phyloP scores from a whole-genome alignment of 176 grass and related monocot species.

The Aegilops umbellulata region DNA sequence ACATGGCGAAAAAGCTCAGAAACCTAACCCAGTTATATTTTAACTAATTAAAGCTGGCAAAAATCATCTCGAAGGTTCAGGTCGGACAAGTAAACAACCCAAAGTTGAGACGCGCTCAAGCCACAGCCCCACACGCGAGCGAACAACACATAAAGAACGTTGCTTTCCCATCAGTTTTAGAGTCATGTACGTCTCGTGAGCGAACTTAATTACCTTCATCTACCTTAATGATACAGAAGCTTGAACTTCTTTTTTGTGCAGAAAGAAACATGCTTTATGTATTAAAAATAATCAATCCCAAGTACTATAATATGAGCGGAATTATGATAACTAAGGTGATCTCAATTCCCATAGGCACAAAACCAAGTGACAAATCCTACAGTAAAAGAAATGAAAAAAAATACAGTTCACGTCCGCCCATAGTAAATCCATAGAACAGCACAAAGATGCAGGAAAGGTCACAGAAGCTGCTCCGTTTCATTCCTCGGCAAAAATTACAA shows the following conservation, averaged over 20 bases:
- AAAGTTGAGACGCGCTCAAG: background rate
- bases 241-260: background rate
- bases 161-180: constrained; percentile 25
- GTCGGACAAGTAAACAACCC: background rate
- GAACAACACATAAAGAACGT: constrained; percentile 8
- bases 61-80: constrained; percentile 31
- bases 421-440: background rate
- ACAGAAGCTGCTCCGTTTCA: background rate
- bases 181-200: constrained; percentile 33
- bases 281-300: too few relatives aligned
- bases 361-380: background rate
- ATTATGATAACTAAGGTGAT: background rate
- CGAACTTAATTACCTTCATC: too few relatives aligned
- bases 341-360: background rate
- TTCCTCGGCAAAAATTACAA: background rate
- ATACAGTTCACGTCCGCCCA: background rate
- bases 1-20: background rate
- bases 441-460: background rate
- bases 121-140: background rate
- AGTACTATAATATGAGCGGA: too few relatives aligned
- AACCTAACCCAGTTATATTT: background rate
- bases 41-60: background rate
- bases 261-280: background rate
- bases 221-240: background rate
- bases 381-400: background rate